Evolutionary conservation across 78 protist species (phyloP).

Genomic region (Speleostelium caveatum): DNA sequence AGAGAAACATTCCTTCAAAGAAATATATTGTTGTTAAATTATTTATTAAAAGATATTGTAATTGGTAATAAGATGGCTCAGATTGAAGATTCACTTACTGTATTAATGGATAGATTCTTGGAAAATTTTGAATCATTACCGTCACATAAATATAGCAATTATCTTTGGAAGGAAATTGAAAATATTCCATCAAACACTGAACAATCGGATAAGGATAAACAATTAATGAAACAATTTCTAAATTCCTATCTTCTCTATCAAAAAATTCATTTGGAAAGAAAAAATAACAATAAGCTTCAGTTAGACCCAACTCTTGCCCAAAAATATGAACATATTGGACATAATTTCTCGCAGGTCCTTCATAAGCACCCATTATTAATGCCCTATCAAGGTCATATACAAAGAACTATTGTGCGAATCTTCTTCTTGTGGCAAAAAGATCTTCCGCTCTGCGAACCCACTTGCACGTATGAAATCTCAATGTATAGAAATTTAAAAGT

Average conservation of each 20-base stretch:
- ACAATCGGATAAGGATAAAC: neutral
- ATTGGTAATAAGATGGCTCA: slow-evolving; percentile 19
- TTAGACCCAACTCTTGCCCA: slow-evolving; percentile 17
- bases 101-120: slow-evolving; percentile 57
- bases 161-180: slow-evolving; percentile 34
- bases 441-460: slow-evolving; percentile 64
- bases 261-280: slow-evolving; percentile 50
- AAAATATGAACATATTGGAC: slow-evolving; percentile 44
- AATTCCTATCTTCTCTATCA: slow-evolving; percentile 36
- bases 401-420: slow-evolving; percentile 47
- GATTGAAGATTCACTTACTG: slow-evolving; percentile 54
- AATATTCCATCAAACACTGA: neutral
- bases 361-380: slow-evolving; percentile 37
- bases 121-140: slow-evolving; percentile 72
- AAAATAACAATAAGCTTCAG: slow-evolving; percentile 39
- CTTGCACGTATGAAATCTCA: slow-evolving; percentile 44
- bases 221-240: slow-evolving; percentile 5
- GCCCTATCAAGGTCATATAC: slow-evolving; percentile 63
- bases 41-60: neutral
- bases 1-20: slow-evolving; percentile 64
- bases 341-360: slow-evolving; percentile 9
- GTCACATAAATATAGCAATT: slow-evolving; percentile 14
- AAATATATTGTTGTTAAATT: slow-evolving; percentile 44
- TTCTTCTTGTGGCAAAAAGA: slow-evolving; percentile 65
- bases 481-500: slow-evolving; percentile 59